Conservation (phyloP, 768 basidiomycete genomes). For the Trametes sanguinea region DNA sequence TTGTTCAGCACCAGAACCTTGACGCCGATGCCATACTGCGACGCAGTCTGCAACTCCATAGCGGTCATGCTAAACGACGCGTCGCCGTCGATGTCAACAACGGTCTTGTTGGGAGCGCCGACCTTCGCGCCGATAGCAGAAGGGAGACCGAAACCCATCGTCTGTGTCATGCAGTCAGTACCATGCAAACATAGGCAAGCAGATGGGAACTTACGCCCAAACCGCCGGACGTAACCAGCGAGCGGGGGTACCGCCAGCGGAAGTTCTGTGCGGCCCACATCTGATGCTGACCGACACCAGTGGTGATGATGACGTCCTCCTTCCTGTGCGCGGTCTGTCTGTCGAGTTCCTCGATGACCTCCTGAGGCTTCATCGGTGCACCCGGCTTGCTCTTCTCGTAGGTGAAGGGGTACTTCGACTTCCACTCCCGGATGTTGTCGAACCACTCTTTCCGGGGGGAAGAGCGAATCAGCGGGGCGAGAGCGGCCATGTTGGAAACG, state of each 20-base stretch:
- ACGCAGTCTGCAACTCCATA: constrained; percentile 96
- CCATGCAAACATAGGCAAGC: constrained; percentile 4
- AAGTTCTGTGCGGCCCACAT: constrained; percentile 99
- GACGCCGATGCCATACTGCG: constrained; percentile 90
- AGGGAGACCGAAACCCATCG: constrained; percentile 98
- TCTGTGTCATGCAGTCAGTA: constrained; percentile 46
- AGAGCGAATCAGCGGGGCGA: constrained; percentile 76
- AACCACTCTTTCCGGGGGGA: constrained; percentile 81
- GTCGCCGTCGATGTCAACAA: constrained; percentile 96
- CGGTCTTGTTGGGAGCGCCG: constrained; percentile 88
- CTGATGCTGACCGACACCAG: constrained; percentile 98
- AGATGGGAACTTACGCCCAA: constrained; percentile 67
- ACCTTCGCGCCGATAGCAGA: constrained; percentile 97
- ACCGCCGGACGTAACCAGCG: constrained; percentile 93
- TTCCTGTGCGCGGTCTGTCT: constrained; percentile 76
- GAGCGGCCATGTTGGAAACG: constrained; percentile 71
- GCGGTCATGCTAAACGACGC: constrained; percentile 99
- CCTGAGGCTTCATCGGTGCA: constrained; percentile 89
- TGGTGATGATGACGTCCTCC: constrained; percentile 84
- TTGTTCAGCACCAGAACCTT: constrained; percentile 94
- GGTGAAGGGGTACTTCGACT: constrained; percentile 86
- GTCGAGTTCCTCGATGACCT: constrained; percentile 92
- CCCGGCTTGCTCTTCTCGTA: constrained; percentile 66
- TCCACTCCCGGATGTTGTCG: constrained; percentile 80
- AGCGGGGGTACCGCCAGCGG: constrained; percentile 84